phyloP scores from a whole-genome alignment of 2,329 filamentous ascomycete species.

The Tolypocladium tropicale region DNA sequence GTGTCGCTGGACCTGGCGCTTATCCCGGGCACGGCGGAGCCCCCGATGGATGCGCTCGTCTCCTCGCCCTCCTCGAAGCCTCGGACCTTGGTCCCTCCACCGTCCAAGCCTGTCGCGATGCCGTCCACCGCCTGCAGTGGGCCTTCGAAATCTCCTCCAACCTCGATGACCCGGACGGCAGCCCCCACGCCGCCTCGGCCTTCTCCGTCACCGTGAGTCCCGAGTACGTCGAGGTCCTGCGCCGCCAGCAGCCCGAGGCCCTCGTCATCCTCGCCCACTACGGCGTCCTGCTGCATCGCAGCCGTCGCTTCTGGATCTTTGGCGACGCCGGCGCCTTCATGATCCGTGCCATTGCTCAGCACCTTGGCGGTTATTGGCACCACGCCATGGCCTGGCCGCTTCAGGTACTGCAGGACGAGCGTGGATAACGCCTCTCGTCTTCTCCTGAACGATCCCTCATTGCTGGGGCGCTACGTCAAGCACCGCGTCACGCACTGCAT shows the following conservation, averaged over 20 bases:
- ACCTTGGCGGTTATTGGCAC: conserved; percentile 23
- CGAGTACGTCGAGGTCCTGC: conserved; percentile 24
- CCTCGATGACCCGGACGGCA: conserved; percentile 11
- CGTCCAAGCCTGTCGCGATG: conserved; percentile 17
- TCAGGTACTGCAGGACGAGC: conserved; percentile 11
- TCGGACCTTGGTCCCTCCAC: conserved; percentile 18
- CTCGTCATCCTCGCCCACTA: conserved; percentile 39
- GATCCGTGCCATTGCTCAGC: conserved; percentile 19
- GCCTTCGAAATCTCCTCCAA: conserved; percentile 20
- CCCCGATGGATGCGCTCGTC: conserved; percentile 12
- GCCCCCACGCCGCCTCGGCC: conserved; percentile 19
- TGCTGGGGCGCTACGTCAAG: no score
- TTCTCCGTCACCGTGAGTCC: conserved; percentile 20
- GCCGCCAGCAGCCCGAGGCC: conserved; percentile 26
- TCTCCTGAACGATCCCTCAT: not conserved
- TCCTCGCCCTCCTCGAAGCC: conserved; percentile 18
- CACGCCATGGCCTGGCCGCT: conserved; percentile 22
- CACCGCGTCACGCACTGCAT: no score
- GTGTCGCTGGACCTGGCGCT: not conserved
- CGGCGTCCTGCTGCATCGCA: conserved; percentile 34
- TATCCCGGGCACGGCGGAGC: conserved; percentile 6
- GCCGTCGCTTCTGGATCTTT: conserved; percentile 28
- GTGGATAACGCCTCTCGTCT: not conserved
- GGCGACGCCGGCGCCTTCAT: conserved; percentile 20
- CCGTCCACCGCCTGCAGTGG: conserved; percentile 19